Evolutionary conservation across 306 rosid genomes (phyloP).

Genomic region (Quercus robur): DNA sequence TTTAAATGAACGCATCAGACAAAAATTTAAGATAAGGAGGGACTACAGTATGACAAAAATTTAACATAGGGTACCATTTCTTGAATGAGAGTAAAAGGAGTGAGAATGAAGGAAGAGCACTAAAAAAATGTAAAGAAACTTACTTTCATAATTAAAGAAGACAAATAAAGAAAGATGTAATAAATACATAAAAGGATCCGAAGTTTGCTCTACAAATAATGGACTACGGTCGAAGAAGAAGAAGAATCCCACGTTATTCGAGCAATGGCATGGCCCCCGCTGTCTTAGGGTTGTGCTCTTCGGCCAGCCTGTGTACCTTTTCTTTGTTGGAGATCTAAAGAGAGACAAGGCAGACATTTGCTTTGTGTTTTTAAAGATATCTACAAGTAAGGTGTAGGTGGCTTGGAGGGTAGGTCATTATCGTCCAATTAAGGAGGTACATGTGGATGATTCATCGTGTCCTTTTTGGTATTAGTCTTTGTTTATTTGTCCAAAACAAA

Average conservation of each 20-base stretch:
- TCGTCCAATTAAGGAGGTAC: neutral
- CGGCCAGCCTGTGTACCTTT: neutral
- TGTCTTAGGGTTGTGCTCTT: slow-evolving; percentile 5
- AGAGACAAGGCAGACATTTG: neutral
- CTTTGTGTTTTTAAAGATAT: neutral
- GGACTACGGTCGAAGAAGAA: neutral
- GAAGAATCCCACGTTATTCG: neutral
- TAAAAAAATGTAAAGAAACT: neutral
- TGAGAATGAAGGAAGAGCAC: slow-evolving; percentile 2
- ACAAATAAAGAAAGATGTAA: no score
- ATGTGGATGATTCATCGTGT: neutral
- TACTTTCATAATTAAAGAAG: neutral
- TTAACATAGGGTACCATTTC: neutral
- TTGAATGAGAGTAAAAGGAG: slow-evolving; percentile 1
- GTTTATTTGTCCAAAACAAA: no score
- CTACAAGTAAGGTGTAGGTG: neutral
- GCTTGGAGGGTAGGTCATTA: neutral
- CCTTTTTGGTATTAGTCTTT: no score
- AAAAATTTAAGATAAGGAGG: neutral
- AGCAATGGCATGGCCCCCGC: neutral
- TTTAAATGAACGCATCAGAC: neutral
- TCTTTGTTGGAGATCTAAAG: neutral
- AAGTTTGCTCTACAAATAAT: neutral
- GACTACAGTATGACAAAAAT: neutral
- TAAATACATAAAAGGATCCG: neutral